Conservation (phyloP, 495 filamentous ascomycete genomes). For the Aspergillus ellipticus region DNA sequence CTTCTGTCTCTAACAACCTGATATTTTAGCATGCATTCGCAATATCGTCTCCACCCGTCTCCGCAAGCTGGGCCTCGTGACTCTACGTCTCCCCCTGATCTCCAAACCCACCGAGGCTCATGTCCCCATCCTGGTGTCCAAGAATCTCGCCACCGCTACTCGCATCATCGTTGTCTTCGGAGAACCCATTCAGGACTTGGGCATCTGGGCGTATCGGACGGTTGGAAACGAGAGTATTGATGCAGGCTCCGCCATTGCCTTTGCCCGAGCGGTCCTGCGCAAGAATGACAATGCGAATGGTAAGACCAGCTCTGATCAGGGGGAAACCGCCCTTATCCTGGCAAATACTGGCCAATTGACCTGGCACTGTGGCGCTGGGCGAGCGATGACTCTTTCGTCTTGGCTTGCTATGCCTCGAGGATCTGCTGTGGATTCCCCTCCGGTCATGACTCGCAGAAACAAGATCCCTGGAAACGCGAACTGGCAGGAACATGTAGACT, state of each 20-base stretch:
- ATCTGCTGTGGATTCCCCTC: conserved; percentile 46
- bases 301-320: background rate
- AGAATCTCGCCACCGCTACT: conserved; percentile 51
- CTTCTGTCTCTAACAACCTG: background rate
- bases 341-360: conserved; percentile 68
- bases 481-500: conserved; percentile 53
- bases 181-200: conserved; percentile 66
- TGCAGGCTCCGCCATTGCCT: conserved; percentile 59
- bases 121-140: conserved; percentile 63
- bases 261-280: conserved; percentile 51
- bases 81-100: conserved; percentile 56
- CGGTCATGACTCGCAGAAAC: conserved; percentile 44
- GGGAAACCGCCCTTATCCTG: conserved; percentile 52
- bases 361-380: conserved; percentile 58
- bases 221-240: conserved; percentile 58
- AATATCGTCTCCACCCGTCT: conserved; percentile 59
- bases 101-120: conserved; percentile 47
- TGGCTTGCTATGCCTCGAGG: conserved; percentile 53
- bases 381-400: conserved; percentile 50
- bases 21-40: conserved; percentile 57
- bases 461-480: conserved; percentile 50
- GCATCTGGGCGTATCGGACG: conserved; percentile 67
- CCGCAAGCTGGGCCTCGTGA: conserved; percentile 49
- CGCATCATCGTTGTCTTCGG: conserved; percentile 74
- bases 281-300: background rate